Percentiles rank a stretch among this genome's conserved stretches.
Evolutionary conservation across 257 asterid species (phyloP).

Genomic region (Perilla frutescens): DNA sequence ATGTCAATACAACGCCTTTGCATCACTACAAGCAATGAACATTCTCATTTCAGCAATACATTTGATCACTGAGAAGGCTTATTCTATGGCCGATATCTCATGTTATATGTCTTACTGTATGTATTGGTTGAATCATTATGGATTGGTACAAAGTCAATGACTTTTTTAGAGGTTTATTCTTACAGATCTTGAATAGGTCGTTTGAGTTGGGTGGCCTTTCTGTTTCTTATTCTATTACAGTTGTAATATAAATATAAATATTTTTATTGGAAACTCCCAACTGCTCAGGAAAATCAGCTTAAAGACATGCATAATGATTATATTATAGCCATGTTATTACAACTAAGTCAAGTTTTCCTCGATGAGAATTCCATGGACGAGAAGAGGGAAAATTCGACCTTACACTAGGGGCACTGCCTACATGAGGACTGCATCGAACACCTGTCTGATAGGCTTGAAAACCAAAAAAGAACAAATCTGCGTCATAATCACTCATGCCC

Average conservation of each 20-base stretch:
- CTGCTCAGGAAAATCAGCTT: background rate
- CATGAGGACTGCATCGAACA: no score
- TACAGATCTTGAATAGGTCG: background rate
- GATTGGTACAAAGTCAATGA: background rate
- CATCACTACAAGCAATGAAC: slow-evolving; percentile 37
- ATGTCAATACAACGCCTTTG: slow-evolving; percentile 49
- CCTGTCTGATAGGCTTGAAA: no score
- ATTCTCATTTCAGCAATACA: no score
- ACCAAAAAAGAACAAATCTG: no score
- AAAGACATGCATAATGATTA: background rate
- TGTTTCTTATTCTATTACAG: background rate
- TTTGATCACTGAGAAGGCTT: no score
- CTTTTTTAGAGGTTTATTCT: background rate
- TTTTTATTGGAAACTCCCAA: background rate
- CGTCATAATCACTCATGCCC: no score
- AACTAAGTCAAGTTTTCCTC: background rate
- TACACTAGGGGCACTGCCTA: no score
- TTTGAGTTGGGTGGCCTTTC: background rate
- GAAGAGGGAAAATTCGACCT: no score
- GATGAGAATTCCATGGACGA: background rate
- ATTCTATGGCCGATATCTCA: background rate
- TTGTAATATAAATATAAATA: background rate
- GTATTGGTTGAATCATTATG: background rate
- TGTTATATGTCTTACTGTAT: background rate
- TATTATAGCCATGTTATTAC: background rate